Base-by-base conservation (phyloP, 495 filamentous ascomycete species). In the Daldinia decipiens region DNA sequence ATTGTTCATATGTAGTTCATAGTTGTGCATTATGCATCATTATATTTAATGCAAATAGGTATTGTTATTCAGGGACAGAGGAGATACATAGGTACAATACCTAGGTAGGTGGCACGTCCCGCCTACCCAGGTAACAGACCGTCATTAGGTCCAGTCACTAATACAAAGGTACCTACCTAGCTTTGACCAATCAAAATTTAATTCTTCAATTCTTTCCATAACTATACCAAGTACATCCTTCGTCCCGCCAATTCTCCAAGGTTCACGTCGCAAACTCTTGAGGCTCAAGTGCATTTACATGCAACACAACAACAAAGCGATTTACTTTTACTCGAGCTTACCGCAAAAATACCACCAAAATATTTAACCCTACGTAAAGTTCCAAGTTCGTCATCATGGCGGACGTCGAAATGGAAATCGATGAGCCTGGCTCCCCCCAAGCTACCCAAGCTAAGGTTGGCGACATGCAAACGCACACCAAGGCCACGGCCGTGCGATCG, bases 401-500 rank as follows among this genome's bases (percentile, higher is more conserved):
- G 3, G 88, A 89, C 67, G 86, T 80, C 52, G 90, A 93, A 80
- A 97, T 95, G 93, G 92, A 96, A 66, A 80, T 96, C 70, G 93
- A 95, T 81, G 82, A 84, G 66, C 82, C 76, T 40, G 68, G 72
- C 72, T 73, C 82, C 78, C 75, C 74, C 59, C 74, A 60, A 68
- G 76, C 62, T 67, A 67, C 73, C 72, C 80, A 71, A 70, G 79
- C 85, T 67, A 89, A 89, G 73, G 83, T 85, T 74, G 81, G 84
- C 70, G 85, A 85, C 75, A 90, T 89, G 82, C 89, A 91, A 77
- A 97, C 95, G 52, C 84, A 88, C 66, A 83, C 88, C 59, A 92
- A 91, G 67, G 93, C 95, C 29, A 93, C 92, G 5, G 96, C 95
- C 13, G 96, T 99, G 58, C 93, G 96, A 79, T 97, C 93, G 68